A percentile compares a stretch with the other conserved stretches of the same genome.
phyloP scores from a whole-genome alignment of 192 early-diverging fungal genomes.

The Umbelopsis sp. region DNA sequence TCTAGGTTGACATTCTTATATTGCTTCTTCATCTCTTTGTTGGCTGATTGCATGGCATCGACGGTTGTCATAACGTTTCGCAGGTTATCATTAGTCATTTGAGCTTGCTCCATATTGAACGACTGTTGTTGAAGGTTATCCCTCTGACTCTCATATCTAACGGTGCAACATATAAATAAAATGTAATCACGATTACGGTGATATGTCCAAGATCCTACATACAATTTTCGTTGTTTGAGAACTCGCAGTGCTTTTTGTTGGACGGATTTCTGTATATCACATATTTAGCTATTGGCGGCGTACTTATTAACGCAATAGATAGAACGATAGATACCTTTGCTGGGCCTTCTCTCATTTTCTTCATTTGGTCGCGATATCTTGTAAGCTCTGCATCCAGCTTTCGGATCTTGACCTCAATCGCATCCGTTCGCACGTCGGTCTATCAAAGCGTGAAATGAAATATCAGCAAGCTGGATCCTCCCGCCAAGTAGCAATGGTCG shows the following conservation, averaged over 20 bases:
- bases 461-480: background rate
- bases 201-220: slow-evolving; percentile 1
- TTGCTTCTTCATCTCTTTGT: slow-evolving; percentile 94
- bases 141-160: slow-evolving; percentile 86
- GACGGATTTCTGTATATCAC: slow-evolving; percentile 66
- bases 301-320: background rate
- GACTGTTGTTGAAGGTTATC: slow-evolving; percentile 96
- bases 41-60: slow-evolving; percentile 95
- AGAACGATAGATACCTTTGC: slow-evolving; percentile 58
- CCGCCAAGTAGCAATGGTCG: slow-evolving; percentile 19
- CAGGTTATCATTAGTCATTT: slow-evolving; percentile 91
- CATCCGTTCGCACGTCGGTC: slow-evolving; percentile 85
- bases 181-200: background rate
- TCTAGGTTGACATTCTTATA: slow-evolving; percentile 95
- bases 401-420: slow-evolving; percentile 92
- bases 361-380: slow-evolving; percentile 92
- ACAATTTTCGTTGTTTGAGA: slow-evolving; percentile 93
- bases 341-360: slow-evolving; percentile 87
- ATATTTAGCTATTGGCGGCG: background rate
- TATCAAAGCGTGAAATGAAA: slow-evolving; percentile 28
- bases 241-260: slow-evolving; percentile 91
- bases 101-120: slow-evolving; percentile 99
- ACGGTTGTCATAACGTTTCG: slow-evolving; percentile 96
- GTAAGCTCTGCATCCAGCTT: slow-evolving; percentile 93
- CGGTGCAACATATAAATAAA: background rate